phyloP scores from a whole-genome alignment of 345 rosid genomes.

The Linum tenue region DNA sequence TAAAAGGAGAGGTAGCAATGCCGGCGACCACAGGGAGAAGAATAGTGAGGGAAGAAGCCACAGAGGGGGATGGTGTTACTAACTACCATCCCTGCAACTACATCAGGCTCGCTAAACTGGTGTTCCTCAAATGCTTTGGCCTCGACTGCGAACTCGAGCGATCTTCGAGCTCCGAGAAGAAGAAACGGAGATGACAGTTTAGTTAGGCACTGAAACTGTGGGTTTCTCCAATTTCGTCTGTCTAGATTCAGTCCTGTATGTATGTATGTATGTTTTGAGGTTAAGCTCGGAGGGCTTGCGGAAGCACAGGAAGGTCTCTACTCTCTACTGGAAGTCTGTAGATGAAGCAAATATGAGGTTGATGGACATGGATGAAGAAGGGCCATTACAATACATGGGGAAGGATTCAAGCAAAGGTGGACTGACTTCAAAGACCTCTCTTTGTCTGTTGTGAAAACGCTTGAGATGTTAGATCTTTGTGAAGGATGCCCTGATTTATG shows the following conservation, averaged over 20 bases:
- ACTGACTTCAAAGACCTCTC: no score
- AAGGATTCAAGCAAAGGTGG: no score
- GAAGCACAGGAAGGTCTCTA: no score
- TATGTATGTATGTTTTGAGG: not conserved
- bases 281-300: not conserved
- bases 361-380: no score
- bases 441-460: no score
- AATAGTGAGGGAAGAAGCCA: constrained; percentile 12
- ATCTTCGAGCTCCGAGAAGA: constrained; percentile 9
- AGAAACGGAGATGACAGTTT: constrained; percentile 16
- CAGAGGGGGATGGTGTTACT: constrained; percentile 12
- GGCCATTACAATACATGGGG: no score
- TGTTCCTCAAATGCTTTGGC: constrained; percentile 43
- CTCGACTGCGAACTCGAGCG: constrained; percentile 16
- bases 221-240: not conserved
- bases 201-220: not conserved
- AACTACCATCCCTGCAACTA: constrained; percentile 37
- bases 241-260: no score
- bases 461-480: no score
- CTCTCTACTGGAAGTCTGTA: no score
- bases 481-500: no score
- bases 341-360: no score
- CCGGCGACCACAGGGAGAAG: constrained; percentile 13
- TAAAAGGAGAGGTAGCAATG: constrained; percentile 24
- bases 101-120: constrained; percentile 34